A percentile compares a stretch with the other conserved stretches of the same genome.
Evolutionary conservation across 345 rosid genomes (phyloP).

Genomic region (Trapa bicornis): DNA sequence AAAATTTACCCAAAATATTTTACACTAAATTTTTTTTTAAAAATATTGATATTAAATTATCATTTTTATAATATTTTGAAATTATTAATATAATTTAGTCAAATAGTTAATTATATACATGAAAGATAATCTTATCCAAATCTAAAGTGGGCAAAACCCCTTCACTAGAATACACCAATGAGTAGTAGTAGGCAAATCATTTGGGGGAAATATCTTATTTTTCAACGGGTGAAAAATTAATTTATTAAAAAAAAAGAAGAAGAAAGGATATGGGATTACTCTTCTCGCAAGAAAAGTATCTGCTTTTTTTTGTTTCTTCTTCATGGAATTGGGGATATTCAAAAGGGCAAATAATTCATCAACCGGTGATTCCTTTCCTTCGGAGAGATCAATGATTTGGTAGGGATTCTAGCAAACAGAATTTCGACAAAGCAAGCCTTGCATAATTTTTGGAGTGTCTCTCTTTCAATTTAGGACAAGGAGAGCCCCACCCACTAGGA

Average conservation of each 20-base stretch:
- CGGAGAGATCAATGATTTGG: conserved; percentile 2
- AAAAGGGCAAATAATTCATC: background rate
- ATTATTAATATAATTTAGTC: no score
- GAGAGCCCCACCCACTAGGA: background rate
- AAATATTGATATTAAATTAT: no score
- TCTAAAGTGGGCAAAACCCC: background rate
- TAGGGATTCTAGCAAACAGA: conserved; percentile 1
- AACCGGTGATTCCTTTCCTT: background rate
- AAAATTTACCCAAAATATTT: no score
- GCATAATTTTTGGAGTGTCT: background rate
- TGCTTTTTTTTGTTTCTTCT: background rate
- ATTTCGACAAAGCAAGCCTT: background rate
- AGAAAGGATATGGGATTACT: background rate
- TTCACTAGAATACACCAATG: no score
- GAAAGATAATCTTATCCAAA: background rate
- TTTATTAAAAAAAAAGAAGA: background rate
- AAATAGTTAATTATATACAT: no score
- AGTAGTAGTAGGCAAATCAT: background rate
- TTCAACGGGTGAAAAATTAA: background rate
- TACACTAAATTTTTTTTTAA: no score
- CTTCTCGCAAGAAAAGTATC: conserved; percentile 4
- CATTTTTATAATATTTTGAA: no score
- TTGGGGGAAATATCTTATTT: background rate
- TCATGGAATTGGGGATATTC: conserved; percentile 3
- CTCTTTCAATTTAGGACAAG: background rate